Base-by-base conservation (phyloP, 495 filamentous ascomycete genomes). In the Penicillium canariense region DNA sequence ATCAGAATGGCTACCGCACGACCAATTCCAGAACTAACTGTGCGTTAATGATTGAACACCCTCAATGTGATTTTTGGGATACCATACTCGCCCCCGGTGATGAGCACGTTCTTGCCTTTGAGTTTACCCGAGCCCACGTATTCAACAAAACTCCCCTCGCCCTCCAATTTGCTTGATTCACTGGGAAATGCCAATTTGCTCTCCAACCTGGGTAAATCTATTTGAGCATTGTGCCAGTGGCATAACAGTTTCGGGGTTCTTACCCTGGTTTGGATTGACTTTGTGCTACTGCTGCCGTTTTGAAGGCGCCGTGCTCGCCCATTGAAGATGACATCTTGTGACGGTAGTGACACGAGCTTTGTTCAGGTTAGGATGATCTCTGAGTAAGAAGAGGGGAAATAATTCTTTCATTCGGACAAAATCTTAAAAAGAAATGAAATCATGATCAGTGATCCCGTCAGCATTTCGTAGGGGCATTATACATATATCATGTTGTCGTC, bases 21-120 rank as follows among this genome's bases (percentile, higher is more conserved):
- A 28, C 80, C 78, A 40, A 82, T 81, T 14, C 74, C 78, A 18
- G 77, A 80, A 50, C 76, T 75, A 46, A 6, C 4, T 2, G 20
- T 3, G 10, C 20, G 9, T 48, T 12, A 53, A 14, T 2, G 3
- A 11, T 23, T 18, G 26, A 17, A 18, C 2, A 8, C 6, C 6
- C 23, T 4, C n/a, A 5, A 22, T 7, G 7, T n/a, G 5, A 14
- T 27, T 43, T 2, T 1, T 5, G 10, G 38, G 32, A 4, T 35
- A 14, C 35, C 74, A 46, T 63, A 78, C 68, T 84, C 81, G 36
- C 81, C 77, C 23, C 80, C 81, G 1, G 78, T 83, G 56, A 84
- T 78, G 15, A 82, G 51, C 3, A 71, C 76, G 26, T 72, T 77
- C 52, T 69, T 73, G 11, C 68, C 78, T 28, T 67, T 68, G 17